Percentiles rank a stretch among this genome's conserved stretches.
These are phyloP conservation scores for Trichoderma lentiforme DNA, from an alignment of 2,329 filamentous ascomycete species.

Conservation along the genomic window DNA sequence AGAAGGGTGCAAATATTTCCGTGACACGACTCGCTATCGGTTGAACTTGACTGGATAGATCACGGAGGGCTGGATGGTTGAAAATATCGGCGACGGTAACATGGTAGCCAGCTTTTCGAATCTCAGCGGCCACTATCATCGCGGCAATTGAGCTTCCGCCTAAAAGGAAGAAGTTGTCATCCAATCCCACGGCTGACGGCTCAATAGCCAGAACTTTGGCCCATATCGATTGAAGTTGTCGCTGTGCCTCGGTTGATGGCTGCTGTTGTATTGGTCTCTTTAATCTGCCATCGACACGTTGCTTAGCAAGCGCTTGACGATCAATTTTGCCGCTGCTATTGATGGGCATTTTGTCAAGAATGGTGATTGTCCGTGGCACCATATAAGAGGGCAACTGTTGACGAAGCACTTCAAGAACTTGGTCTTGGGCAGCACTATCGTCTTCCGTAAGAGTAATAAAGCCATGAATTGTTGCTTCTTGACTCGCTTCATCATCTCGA, in stretches of 20 bases:
- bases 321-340: not conserved
- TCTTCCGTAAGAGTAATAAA: not conserved
- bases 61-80: not conserved
- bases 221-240: not conserved
- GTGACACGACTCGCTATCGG: not conserved
- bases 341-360: not conserved
- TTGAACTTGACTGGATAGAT: not conserved
- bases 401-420: not conserved
- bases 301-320: not conserved
- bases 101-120: not conserved
- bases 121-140: not conserved
- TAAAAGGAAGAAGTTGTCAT: not conserved
- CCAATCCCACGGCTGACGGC: not conserved
- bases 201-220: not conserved
- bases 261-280: not conserved
- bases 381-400: not conserved
- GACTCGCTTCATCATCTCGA: not conserved
- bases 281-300: not conserved
- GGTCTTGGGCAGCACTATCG: not conserved
- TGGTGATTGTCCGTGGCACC: not conserved
- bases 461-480: not conserved
- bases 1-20: not conserved
- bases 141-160: not conserved
- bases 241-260: not conserved
- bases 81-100: not conserved